Evolutionary conservation across 2,329 filamentous ascomycete genomes (phyloP).

Genomic region (Colletotrichum tofieldiae): DNA sequence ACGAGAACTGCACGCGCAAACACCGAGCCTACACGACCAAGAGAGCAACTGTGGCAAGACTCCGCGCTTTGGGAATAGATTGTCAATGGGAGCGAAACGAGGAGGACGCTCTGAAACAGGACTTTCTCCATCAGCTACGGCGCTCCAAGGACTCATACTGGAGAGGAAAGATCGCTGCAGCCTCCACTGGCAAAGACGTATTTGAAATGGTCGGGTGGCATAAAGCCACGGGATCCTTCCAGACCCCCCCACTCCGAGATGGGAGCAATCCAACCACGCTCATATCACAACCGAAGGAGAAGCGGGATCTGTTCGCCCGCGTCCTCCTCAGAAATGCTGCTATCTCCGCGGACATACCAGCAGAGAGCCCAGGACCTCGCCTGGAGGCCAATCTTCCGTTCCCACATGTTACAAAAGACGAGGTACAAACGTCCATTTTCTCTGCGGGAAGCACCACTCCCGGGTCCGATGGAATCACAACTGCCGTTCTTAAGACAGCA

Average conservation of each 20-base stretch:
- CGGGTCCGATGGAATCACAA: neutral
- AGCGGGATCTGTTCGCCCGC: no score
- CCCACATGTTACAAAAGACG: no score
- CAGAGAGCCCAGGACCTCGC: no score
- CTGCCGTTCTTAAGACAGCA: neutral
- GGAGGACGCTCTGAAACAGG: neutral
- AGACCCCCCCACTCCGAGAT: neutral
- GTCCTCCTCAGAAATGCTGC: no score
- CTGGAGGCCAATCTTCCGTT: no score
- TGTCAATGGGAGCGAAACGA: no score
- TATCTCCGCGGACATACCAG: no score
- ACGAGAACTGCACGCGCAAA: neutral
- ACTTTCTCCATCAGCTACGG: neutral
- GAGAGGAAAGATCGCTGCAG: neutral
- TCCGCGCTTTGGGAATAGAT: neutral
- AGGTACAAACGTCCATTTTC: neutral
- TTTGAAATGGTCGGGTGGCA: neutral
- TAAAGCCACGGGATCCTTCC: neutral
- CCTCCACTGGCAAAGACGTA: neutral
- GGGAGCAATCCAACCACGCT: neutral
- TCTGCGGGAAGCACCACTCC: neutral
- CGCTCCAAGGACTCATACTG: neutral
- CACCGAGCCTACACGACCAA: constrained; percentile 2
- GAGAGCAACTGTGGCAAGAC: constrained; percentile 1
- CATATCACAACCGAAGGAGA: no score